Conservation (phyloP, 1,284 basidiomycete species). For the Cutaneotrichosporon cavernicola region DNA sequence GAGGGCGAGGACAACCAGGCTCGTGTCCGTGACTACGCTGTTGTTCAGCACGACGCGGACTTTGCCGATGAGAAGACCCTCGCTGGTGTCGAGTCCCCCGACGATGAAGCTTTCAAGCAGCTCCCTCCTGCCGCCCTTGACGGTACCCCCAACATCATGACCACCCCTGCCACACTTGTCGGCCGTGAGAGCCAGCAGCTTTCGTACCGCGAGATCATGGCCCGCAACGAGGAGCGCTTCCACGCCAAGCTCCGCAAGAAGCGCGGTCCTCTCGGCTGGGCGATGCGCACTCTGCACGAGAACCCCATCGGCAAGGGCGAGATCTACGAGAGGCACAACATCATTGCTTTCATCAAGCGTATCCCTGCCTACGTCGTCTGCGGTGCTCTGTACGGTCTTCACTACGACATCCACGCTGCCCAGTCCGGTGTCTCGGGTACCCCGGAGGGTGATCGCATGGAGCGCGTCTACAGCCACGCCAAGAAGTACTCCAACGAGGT, state of each 20-base stretch:
- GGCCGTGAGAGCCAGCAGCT: slow-evolving; percentile 14
- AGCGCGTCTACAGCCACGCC: slow-evolving; percentile 28
- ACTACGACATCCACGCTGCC: slow-evolving; percentile 51
- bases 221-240: slow-evolving; percentile 29
- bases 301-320: slow-evolving; percentile 39
- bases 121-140: slow-evolving; percentile 34
- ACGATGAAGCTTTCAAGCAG: slow-evolving; percentile 17
- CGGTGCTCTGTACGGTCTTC: slow-evolving; percentile 38
- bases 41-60: slow-evolving; percentile 44
- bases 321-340: slow-evolving; percentile 41
- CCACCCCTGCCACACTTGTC: slow-evolving; percentile 6
- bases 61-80: slow-evolving; percentile 21
- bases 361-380: slow-evolving; percentile 36
- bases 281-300: slow-evolving; percentile 42
- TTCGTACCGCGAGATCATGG: slow-evolving; percentile 33
- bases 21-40: slow-evolving; percentile 25
- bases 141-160: slow-evolving; percentile 7
- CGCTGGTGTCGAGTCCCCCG: neutral
- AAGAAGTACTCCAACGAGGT: slow-evolving; percentile 55
- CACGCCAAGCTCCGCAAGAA: slow-evolving; percentile 39
- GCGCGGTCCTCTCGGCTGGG: slow-evolving; percentile 41
- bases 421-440: slow-evolving; percentile 50
- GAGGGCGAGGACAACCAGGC: slow-evolving; percentile 25
- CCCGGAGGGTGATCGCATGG: slow-evolving; percentile 50
- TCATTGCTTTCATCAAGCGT: slow-evolving; percentile 32